Evolutionary conservation across 2,329 filamentous ascomycete genomes (phyloP).

Genomic region (Fusarium udum): DNA sequence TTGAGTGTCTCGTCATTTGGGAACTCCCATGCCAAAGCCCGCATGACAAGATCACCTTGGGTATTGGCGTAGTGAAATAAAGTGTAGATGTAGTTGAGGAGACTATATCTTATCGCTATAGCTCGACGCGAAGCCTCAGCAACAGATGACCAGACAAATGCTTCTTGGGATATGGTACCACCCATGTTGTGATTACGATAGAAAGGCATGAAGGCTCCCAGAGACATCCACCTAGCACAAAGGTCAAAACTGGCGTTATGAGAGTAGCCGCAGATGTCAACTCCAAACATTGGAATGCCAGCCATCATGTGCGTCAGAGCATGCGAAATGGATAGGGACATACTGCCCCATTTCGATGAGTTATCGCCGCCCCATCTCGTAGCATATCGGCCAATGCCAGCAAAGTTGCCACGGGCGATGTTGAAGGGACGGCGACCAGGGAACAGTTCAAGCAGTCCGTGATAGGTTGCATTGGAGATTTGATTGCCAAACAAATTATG

Average conservation of each 20-base stretch:
- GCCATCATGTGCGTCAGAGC: neutral
- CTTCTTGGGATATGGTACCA: neutral
- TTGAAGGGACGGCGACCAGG: constrained; percentile 7
- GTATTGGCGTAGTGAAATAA: constrained; percentile 6
- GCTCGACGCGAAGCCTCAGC: constrained; percentile 5
- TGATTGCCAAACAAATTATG: neutral
- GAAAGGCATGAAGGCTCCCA: neutral
- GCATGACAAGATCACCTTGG: constrained; percentile 8
- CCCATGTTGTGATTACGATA: constrained; percentile 1
- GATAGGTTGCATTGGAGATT: neutral
- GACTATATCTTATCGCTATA: constrained; percentile 6
- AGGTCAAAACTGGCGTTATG: neutral
- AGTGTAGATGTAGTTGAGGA: constrained; percentile 20
- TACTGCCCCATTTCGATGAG: constrained; percentile 15
- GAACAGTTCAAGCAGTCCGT: neutral
- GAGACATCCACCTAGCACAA: neutral
- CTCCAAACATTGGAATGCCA: neutral
- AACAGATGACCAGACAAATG: neutral
- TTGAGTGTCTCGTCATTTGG: neutral
- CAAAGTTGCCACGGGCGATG: constrained; percentile 13
- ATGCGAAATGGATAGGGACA: constrained; percentile 7
- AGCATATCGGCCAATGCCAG: constrained; percentile 11
- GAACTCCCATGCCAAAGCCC: neutral
- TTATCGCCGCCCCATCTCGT: constrained; percentile 9
- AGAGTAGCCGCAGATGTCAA: neutral